These are phyloP conservation scores for Aspergillus clavatus DNA, from an alignment of 2,329 filamentous ascomycete genomes.

Conservation along the genomic window DNA sequence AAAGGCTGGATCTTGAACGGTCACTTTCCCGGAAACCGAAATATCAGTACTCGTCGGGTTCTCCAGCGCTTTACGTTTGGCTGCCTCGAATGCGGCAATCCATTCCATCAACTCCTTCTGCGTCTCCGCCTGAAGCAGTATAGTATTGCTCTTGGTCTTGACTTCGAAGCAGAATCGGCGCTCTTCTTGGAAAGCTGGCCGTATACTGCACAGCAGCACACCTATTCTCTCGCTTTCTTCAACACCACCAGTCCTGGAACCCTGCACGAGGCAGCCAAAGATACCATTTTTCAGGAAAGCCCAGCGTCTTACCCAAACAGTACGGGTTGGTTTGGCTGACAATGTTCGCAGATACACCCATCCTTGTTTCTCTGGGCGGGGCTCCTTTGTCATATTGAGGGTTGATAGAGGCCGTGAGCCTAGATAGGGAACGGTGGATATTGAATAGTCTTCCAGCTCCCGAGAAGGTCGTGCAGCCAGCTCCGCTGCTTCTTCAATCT, in stretches of 20 bases:
- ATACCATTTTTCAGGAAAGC: conserved; percentile 94
- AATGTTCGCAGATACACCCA: conserved; percentile 84
- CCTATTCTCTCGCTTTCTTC: conserved; percentile 96
- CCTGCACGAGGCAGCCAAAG: conserved; percentile 89
- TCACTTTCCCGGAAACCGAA: conserved; percentile 39
- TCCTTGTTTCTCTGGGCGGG: conserved; percentile 75
- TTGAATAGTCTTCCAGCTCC: conserved; percentile 87
- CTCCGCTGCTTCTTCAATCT: conserved; percentile 75
- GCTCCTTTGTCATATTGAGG: conserved; percentile 49
- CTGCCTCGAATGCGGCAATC: conserved; percentile 88
- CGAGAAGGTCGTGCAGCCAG: conserved; percentile 71
- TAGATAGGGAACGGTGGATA: conserved; percentile 83
- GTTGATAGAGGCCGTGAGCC: conserved; percentile 64
- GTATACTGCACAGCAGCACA: conserved; percentile 86
- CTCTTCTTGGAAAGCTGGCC: conserved; percentile 87
- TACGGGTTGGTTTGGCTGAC: conserved; percentile 81
- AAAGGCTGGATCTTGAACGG: conserved; percentile 67
- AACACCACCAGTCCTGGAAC: conserved; percentile 72
- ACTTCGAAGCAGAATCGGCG: conserved; percentile 96
- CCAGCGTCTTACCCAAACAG: conserved; percentile 88
- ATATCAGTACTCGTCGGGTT: conserved; percentile 54
- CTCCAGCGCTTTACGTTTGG: conserved; percentile 88
- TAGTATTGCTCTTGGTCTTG: conserved; percentile 90
- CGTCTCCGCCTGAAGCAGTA: conserved; percentile 87
- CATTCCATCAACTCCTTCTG: conserved; percentile 90